Evolutionary conservation across 164 flowering plant genomes (phyloP).

Genomic region (Vitis rupestris): DNA sequence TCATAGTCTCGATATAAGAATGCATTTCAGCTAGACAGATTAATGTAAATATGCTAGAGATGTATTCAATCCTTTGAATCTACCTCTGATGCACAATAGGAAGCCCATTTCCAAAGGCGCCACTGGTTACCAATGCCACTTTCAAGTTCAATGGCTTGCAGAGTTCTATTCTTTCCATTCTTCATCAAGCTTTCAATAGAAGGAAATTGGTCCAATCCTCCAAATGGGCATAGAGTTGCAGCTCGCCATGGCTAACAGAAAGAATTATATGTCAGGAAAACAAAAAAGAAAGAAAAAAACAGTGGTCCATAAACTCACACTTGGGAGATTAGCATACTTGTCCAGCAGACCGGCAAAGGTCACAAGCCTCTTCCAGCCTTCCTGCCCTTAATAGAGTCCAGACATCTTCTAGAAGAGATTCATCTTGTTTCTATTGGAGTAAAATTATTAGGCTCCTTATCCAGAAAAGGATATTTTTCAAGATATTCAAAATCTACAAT

Average conservation of each 20-base stretch:
- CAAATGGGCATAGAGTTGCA: conserved; percentile 83
- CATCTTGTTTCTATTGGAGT: conserved; percentile 83
- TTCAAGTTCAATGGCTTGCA: conserved; percentile 93
- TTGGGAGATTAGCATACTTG: conserved; percentile 53
- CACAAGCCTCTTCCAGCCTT: conserved; percentile 88
- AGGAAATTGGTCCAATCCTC: conserved; percentile 77
- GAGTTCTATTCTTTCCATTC: conserved; percentile 77
- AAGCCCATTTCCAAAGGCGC: conserved; percentile 98
- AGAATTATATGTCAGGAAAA: neutral
- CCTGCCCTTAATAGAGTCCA: conserved; percentile 93
- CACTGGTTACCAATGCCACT: conserved; percentile 89
- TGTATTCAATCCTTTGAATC: neutral
- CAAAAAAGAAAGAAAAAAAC: neutral
- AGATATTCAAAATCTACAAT: neutral
- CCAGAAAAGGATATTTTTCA: too few species aligned
- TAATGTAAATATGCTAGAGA: too few species aligned
- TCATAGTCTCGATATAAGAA: too few species aligned
- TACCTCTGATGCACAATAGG: conserved; percentile 96
- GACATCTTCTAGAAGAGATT: conserved; percentile 89
- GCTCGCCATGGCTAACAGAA: conserved; percentile 89
- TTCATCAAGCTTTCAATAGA: conserved; percentile 72
- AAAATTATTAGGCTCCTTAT: neutral
- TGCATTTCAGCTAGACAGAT: too few species aligned
- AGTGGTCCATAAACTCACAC: conserved; percentile 4
- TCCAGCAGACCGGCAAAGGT: conserved; percentile 93